Conservation (phyloP, 208 protist genomes). For the Balamuthia mandrillaris region DNA sequence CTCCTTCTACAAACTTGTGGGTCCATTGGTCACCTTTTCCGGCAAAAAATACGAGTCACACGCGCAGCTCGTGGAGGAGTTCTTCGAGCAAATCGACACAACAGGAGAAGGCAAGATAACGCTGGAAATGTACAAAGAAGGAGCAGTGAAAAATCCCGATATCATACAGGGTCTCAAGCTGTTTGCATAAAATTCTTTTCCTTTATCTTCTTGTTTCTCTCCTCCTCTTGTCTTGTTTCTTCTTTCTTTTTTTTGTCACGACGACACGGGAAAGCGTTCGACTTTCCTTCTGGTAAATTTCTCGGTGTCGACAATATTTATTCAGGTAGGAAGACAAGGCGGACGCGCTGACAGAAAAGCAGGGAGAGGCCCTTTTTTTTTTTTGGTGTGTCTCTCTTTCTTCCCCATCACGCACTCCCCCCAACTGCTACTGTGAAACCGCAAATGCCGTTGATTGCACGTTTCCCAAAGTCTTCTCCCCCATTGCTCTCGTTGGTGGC, state of each 20-base stretch:
- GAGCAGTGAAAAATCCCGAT: constrained; percentile 59
- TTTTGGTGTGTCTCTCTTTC: background rate
- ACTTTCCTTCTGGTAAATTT: no score
- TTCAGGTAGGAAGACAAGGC: no score
- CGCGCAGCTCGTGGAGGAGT: background rate
- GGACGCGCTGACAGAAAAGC: no score
- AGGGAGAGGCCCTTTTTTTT: background rate
- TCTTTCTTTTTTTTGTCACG: background rate
- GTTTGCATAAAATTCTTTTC: background rate
- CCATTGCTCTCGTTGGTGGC: background rate
- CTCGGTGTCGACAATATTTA: no score
- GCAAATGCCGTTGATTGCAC: constrained; percentile 16
- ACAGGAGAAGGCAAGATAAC: background rate
- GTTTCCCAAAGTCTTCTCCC: constrained; percentile 6
- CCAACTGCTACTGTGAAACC: background rate
- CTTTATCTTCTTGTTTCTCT: background rate
- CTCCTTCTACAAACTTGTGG: constrained; percentile 79
- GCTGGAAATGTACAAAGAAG: constrained; percentile 29
- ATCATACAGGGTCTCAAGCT: constrained; percentile 58
- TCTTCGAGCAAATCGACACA: constrained; percentile 17
- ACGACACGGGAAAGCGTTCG: background rate
- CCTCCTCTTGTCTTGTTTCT: background rate
- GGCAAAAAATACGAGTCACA: constrained; percentile 1
- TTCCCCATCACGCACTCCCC: background rate
- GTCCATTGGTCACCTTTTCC: background rate